Conservation (phyloP, 805 yeast species). For the Ogataea naganishii region DNA sequence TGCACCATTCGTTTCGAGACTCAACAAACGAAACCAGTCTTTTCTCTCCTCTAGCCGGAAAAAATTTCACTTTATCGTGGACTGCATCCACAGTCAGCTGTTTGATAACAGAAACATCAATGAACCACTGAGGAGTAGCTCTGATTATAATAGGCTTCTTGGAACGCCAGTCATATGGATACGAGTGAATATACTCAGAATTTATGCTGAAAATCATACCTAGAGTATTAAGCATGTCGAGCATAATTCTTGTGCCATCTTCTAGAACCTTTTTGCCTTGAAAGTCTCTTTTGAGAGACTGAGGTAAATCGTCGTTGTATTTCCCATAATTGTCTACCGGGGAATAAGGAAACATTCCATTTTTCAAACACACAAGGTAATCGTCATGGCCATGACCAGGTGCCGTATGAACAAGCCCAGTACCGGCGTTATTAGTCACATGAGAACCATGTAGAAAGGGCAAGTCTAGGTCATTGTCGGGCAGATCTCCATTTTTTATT, state of each 20-base stretch:
- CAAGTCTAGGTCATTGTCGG: slow-evolving; percentile 21
- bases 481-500: slow-evolving; percentile 10
- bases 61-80: slow-evolving; percentile 48
- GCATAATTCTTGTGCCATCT: slow-evolving; percentile 41
- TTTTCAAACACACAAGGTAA: slow-evolving; percentile 55
- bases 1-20: slow-evolving; percentile 93
- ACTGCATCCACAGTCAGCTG: slow-evolving; percentile 51
- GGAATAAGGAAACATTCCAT: slow-evolving; percentile 54
- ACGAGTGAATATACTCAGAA: slow-evolving; percentile 61
- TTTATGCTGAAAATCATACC: slow-evolving; percentile 42
- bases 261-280: slow-evolving; percentile 54
- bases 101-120: slow-evolving; percentile 72
- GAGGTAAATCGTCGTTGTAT: slow-evolving; percentile 45
- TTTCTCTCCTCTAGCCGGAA: slow-evolving; percentile 64
- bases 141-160: slow-evolving; percentile 91
- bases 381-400: slow-evolving; percentile 98
- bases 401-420: slow-evolving; percentile 94
- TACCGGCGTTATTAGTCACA: slow-evolving; percentile 76
- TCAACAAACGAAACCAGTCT: slow-evolving; percentile 65
- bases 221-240: slow-evolving; percentile 31
- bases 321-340: slow-evolving; percentile 75
- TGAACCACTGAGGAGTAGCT: slow-evolving; percentile 96
- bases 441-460: slow-evolving; percentile 76
- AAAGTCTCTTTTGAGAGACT: slow-evolving; percentile 29
- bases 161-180: slow-evolving; percentile 97